These are phyloP conservation scores for Diaporthe destruens DNA, from an alignment of 2,329 filamentous ascomycete genomes.

Conservation along the genomic window DNA sequence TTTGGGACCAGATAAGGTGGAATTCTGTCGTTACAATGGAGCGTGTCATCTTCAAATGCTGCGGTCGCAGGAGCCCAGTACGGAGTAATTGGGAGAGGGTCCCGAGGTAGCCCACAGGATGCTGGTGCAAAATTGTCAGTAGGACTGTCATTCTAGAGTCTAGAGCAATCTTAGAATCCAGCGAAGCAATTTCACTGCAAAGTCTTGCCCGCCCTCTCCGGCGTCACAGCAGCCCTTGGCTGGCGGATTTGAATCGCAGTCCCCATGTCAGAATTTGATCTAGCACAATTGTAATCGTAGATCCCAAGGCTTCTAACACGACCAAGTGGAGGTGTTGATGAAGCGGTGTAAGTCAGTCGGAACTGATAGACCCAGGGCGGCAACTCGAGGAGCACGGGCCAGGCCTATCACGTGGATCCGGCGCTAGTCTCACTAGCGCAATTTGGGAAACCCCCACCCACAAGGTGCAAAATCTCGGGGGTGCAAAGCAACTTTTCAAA, in stretches of 20 bases:
- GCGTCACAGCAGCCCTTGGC: not conserved
- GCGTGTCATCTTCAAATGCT: conserved; percentile 28
- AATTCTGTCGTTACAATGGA: conserved; percentile 42
- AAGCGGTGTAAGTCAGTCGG: no score
- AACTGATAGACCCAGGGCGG: no score
- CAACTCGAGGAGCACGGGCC: not conserved
- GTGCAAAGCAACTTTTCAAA: conserved; percentile 35
- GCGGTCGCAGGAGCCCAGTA: conserved; percentile 13
- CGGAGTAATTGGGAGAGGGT: conserved; percentile 37
- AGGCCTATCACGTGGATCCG: not conserved
- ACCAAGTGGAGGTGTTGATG: no score
- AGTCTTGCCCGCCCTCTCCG: not conserved
- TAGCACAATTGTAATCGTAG: not conserved
- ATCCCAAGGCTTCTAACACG: not conserved
- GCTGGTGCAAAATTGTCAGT: conserved; percentile 19
- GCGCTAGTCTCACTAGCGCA: conserved; percentile 28
- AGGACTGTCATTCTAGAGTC: conserved; percentile 36
- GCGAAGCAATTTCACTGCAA: conserved; percentile 37
- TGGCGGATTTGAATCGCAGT: not conserved
- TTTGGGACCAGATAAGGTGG: conserved; percentile 22
- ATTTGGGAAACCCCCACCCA: conserved; percentile 26
- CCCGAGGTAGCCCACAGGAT: not conserved
- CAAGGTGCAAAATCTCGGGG: conserved; percentile 35
- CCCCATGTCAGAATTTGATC: not conserved
- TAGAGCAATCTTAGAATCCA: conserved; percentile 40